Conservation (phyloP, 179 eudicot genomes). For the Drosera spatulata region DNA sequence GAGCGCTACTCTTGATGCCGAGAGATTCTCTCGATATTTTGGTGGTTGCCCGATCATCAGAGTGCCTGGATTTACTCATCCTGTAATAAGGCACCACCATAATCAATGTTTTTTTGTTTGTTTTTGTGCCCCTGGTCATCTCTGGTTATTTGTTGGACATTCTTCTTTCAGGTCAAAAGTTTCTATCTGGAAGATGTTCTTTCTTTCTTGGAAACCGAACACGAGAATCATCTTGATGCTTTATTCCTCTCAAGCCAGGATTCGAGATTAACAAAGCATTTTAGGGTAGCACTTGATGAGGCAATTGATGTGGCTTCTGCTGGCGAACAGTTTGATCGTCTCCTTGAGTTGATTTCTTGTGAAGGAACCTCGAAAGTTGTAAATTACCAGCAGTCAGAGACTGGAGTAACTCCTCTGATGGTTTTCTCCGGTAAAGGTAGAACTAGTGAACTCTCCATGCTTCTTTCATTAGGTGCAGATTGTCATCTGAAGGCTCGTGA, state of each 20-base stretch:
- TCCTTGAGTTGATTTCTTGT: slow-evolving; percentile 56
- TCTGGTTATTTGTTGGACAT: not conserved
- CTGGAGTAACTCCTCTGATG: slow-evolving; percentile 88
- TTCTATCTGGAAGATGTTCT: slow-evolving; percentile 85
- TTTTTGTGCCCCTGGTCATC: not conserved
- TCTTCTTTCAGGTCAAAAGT: slow-evolving; percentile 57
- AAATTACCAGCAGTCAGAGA: slow-evolving; percentile 75
- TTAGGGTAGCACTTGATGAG: slow-evolving; percentile 61
- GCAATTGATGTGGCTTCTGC: slow-evolving; percentile 63
- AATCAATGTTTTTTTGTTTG: not conserved
- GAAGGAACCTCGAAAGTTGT: slow-evolving; percentile 29
- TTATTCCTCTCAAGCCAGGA: slow-evolving; percentile 20
- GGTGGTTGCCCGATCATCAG: slow-evolving; percentile 92
- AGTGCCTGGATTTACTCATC: slow-evolving; percentile 96
- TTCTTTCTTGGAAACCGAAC: slow-evolving; percentile 31
- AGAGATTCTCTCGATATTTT: slow-evolving; percentile 86
- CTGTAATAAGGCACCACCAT: slow-evolving; percentile 35
- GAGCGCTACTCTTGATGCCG: slow-evolving; percentile 99
- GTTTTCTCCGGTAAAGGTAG: slow-evolving; percentile 78
- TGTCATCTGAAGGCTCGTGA: slow-evolving; percentile 50
- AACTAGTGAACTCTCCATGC: slow-evolving; percentile 68
- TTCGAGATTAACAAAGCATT: slow-evolving; percentile 33
- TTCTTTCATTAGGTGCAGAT: slow-evolving; percentile 86
- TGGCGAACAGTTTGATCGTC: slow-evolving; percentile 67
- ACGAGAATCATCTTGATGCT: slow-evolving; percentile 31